phyloP scores from a whole-genome alignment of 176 grass and related monocot genomes.

The Zoysia pacifica region DNA sequence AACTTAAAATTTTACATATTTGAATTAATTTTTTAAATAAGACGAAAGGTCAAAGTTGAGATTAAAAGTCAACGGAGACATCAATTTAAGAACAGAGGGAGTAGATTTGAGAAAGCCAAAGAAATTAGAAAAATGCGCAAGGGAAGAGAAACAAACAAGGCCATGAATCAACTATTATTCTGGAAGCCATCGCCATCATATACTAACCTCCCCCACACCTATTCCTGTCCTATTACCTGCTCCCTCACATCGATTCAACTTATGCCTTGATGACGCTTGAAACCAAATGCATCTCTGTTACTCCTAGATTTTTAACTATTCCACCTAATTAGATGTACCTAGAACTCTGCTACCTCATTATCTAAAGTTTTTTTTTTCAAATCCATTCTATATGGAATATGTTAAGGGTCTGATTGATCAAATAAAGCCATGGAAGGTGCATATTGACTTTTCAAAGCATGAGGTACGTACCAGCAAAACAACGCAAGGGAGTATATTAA shows the following conservation, averaged over 20 bases:
- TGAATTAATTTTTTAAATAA: too few species aligned
- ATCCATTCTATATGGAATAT: neutral
- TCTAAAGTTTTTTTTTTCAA: neutral
- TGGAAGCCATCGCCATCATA: slow-evolving; percentile 52
- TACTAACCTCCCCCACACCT: slow-evolving; percentile 52
- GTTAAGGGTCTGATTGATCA: neutral
- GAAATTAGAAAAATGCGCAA: slow-evolving; percentile 17
- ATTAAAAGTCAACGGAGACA: too few species aligned
- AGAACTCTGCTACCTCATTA: slow-evolving; percentile 40
- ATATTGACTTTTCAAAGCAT: slow-evolving; percentile 24
- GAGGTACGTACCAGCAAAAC: slow-evolving; percentile 27
- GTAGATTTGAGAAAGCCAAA: neutral
- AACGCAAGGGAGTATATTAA: neutral
- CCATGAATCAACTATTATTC: slow-evolving; percentile 11
- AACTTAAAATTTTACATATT: too few species aligned
- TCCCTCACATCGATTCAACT: slow-evolving; percentile 30
- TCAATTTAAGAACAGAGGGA: too few species aligned
- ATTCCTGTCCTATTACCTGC: slow-evolving; percentile 61
- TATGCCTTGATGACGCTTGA: slow-evolving; percentile 16
- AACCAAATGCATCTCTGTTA: slow-evolving; percentile 24
- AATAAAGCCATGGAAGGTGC: neutral
- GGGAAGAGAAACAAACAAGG: neutral
- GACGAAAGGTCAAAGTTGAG: too few species aligned
- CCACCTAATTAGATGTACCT: slow-evolving; percentile 1
- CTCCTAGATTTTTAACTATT: slow-evolving; percentile 24